Conservation (phyloP, 2,329 filamentous ascomycete species). For the Colletotrichum australisinense region DNA sequence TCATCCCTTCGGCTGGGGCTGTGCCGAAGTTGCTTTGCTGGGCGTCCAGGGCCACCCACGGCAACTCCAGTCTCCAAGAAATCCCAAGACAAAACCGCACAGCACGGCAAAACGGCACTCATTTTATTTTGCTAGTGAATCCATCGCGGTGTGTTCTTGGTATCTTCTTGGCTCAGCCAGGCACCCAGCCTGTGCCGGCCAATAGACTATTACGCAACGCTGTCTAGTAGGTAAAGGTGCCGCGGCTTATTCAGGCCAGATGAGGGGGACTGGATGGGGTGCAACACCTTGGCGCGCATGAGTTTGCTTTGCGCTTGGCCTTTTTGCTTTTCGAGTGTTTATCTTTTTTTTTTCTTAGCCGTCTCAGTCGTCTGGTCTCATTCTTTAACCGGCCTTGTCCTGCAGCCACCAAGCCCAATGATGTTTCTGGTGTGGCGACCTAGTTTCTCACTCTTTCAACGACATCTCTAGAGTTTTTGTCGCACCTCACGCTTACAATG, state of each 20-base stretch:
- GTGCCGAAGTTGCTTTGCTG: background rate
- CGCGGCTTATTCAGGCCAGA: background rate
- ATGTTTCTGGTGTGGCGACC: background rate
- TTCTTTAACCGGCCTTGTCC: background rate
- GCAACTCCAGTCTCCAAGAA: background rate
- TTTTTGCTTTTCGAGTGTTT: background rate
- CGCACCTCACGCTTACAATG: background rate
- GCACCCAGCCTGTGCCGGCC: background rate
- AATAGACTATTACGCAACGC: background rate
- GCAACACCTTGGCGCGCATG: background rate
- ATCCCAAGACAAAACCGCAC: background rate
- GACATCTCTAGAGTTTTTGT: background rate
- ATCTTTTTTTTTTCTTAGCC: background rate
- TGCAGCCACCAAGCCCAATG: background rate
- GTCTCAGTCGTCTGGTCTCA: background rate
- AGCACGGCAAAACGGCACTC: background rate
- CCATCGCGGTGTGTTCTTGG: background rate
- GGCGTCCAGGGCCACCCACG: background rate
- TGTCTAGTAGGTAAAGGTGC: background rate
- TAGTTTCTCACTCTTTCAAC: background rate
- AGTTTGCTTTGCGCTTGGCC: background rate
- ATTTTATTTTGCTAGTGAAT: background rate
- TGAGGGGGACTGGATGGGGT: background rate
- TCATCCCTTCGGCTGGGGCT: constrained; percentile 1
- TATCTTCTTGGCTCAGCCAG: constrained; percentile 1